Base-by-base conservation (phyloP, 768 basidiomycete species). In the Dacryopinax primogenitus region DNA sequence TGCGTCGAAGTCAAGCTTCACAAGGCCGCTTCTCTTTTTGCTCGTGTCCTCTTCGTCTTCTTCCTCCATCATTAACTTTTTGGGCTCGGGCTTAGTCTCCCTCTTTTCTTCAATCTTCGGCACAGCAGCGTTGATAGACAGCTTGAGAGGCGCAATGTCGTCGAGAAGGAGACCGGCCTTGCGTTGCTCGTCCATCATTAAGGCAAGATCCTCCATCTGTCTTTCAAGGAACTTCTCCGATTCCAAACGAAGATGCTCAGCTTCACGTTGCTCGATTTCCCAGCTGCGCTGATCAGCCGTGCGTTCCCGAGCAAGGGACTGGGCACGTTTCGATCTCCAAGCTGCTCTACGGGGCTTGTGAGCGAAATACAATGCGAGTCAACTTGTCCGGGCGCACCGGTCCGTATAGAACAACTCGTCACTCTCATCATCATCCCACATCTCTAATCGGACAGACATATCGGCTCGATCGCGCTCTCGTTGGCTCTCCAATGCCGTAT, bases 171-270 rank as follows among this genome's bases (percentile, higher is more conserved):
- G 81, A 33, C 93, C 93, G 6, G 90, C 90, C 71, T 90, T 89
- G 68, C 90, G 85, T 71, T 96, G 92, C 71, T 94, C 88, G 62
- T 90, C 89, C 13, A 89, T 90, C 32, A 95, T 78, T 1, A 90
- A 87, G 69, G 92, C 91, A 86, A 95, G 88, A 74, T 97, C 93
- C 68, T 90, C 90, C 90, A 95, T 92, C 72, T 96, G 93, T 64
- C 86, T 82, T 35, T 90, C 90, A 66, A 97, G 80, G 81, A 98
- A 96, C 68, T 85, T 88, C 74, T 97, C 95, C 0, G 92, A 92
- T 75, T 97, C 92, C 62, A 85, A 82, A 35, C 91, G 84, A 26
- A 96, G 80, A 69, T 90, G 88, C 72, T 89, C 92, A 7, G 85
- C 83, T 75, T 96, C 92, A 63, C 88, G 86, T 51, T 87, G 86